Evolutionary conservation across 345 rosid genomes (phyloP), one percentile per base, ranked within the genome.

Genomic region (Aquilaria sinensis): DNA sequence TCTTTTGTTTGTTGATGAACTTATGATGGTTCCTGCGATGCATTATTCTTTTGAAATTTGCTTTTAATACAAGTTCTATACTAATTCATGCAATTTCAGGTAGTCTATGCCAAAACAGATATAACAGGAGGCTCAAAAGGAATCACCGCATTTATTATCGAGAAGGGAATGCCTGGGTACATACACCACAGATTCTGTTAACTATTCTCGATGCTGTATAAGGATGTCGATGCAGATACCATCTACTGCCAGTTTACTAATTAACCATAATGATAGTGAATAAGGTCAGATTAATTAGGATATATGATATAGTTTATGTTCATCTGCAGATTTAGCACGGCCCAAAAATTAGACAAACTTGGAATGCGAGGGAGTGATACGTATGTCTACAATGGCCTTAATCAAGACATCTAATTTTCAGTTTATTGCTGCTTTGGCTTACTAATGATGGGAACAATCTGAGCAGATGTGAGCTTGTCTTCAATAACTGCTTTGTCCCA

Each of bases 331-430:
- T 93, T 84, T 76, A 86, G 85, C 69, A 90, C 97, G 41, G 97
- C 98, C 72, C 97, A 93, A 79, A 93, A 93, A 64, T 68, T 93
- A 73, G 98, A 93, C 81, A 93, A 90, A 75, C 96, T 88, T 52
- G 97, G 98, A 62, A 93, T 93, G 97, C 85, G 96, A 23, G 98
- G 98, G 80, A 90, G 98, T 55, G 98, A 93, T 73, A 93, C 97
- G 94, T 93, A 83, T 57, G 79, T 51, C 51, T 56, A 56, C 56
- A 64, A 53, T 67, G 46, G 66, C 73, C 49, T 67, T 8, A 59
- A 34, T 58, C 58, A 51, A 64, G 6, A 62, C 70, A 10, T 69
- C 32, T 59, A 51, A 67, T 71, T 63, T 55, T 9, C 29, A 53
- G 13, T 66, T 63, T 31, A 46, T 23, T 51, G 47, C 53, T 61